phyloP scores from a whole-genome alignment of 441 rosid species.

The Manihot esculenta region DNA sequence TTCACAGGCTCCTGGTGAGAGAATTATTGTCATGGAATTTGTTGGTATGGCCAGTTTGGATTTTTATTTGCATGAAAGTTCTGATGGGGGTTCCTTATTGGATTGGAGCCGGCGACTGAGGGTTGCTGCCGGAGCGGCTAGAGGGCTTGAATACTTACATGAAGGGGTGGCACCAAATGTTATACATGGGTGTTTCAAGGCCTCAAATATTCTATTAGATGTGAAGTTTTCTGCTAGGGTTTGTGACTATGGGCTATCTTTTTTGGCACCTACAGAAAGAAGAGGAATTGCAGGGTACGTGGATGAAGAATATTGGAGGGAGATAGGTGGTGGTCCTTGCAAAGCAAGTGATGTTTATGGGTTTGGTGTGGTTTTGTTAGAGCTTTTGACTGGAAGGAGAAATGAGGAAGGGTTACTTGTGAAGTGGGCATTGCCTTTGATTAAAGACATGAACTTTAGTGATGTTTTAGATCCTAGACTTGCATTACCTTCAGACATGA shows the following conservation, averaged over 20 bases:
- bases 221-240: constrained; percentile 44
- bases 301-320: constrained; percentile 60
- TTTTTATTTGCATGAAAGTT: constrained; percentile 47
- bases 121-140: constrained; percentile 65
- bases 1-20: constrained; percentile 84
- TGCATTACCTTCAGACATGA: constrained; percentile 43
- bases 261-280: constrained; percentile 50
- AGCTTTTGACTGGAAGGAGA: constrained; percentile 75
- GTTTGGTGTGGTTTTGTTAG: constrained; percentile 74
- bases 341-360: constrained; percentile 79
- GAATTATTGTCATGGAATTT: constrained; percentile 59
- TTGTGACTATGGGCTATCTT: constrained; percentile 68
- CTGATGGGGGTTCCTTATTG: constrained; percentile 44
- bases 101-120: constrained; percentile 62
- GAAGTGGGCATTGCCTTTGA: constrained; percentile 77
- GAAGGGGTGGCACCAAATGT: constrained; percentile 44
- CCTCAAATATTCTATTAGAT: constrained; percentile 63
- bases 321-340: constrained; percentile 33
- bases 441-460: constrained; percentile 49
- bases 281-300: constrained; percentile 51
- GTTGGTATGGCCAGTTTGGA: constrained; percentile 50
- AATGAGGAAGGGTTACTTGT: constrained; percentile 58
- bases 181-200: constrained; percentile 64
- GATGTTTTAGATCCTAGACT: constrained; percentile 68
- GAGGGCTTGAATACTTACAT: constrained; percentile 69